These are phyloP conservation scores for Collybia sordida DNA, from an alignment of 768 basidiomycete species.

Conservation along the genomic window DNA sequence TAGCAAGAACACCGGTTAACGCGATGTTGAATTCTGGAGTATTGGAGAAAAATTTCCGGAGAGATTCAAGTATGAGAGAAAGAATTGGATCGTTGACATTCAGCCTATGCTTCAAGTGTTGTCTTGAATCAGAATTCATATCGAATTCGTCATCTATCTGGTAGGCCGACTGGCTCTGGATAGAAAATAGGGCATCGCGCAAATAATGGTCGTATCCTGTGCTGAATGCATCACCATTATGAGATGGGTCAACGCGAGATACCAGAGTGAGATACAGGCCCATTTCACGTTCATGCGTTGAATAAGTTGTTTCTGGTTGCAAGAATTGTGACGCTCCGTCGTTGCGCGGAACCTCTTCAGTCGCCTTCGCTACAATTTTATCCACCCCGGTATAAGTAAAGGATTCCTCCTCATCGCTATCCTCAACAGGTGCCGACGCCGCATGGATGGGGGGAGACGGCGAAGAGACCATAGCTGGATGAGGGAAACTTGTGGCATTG, in stretches of 20 bases:
- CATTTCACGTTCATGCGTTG: constrained; percentile 85
- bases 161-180: constrained; percentile 66
- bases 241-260: constrained; percentile 72
- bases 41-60: constrained; percentile 83
- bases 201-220: constrained; percentile 86
- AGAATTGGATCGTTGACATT: constrained; percentile 78
- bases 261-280: constrained; percentile 76
- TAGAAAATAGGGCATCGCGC: constrained; percentile 66
- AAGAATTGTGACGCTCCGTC: constrained; percentile 38
- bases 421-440: constrained; percentile 20
- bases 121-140: constrained; percentile 34
- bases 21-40: constrained; percentile 86
- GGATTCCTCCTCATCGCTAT: constrained; percentile 53
- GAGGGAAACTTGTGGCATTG: constrained; percentile 72
- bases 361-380: constrained; percentile 12
- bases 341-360: constrained; percentile 6
- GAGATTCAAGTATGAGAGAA: constrained; percentile 62
- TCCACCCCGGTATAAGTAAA: constrained; percentile 43
- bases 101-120: constrained; percentile 68
- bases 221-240: constrained; percentile 72
- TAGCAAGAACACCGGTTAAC: constrained; percentile 78
- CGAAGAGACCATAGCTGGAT: constrained; percentile 42
- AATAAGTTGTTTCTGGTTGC: constrained; percentile 72
- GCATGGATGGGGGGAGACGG: constrained; percentile 7
- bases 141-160: constrained; percentile 40